Evolutionary conservation across 164 flowering plant species (phyloP).

Genomic region (Liriodendron chinense): DNA sequence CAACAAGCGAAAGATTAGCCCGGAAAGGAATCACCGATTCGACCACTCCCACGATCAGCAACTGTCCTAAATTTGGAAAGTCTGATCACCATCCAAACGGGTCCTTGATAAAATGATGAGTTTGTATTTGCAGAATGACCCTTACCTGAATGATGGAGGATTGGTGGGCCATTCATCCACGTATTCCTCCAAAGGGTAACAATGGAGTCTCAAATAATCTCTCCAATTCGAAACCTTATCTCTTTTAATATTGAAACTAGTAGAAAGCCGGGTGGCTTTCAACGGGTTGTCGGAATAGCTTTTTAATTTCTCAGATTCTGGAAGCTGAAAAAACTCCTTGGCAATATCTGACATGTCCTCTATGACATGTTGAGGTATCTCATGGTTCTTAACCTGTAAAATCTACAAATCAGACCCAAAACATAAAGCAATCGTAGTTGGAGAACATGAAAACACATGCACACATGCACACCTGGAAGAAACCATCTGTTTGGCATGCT

Average conservation of each 20-base stretch:
- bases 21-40: no score
- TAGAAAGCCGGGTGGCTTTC: conserved; percentile 48
- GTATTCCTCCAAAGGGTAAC: conserved; percentile 57
- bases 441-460: background rate
- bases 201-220: conserved; percentile 63
- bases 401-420: background rate
- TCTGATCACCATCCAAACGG: background rate
- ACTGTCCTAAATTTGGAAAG: background rate
- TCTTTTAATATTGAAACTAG: conserved; percentile 59
- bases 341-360: conserved; percentile 33
- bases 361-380: conserved; percentile 39
- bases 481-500: conserved; percentile 50
- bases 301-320: conserved; percentile 58
- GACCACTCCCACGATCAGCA: no score
- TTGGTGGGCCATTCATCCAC: conserved; percentile 53
- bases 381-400: conserved; percentile 57
- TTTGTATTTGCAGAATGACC: no score
- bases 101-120: no score
- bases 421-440: background rate
- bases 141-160: conserved; percentile 53
- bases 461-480: conserved; percentile 36
- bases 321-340: conserved; percentile 47
- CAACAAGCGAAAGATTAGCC: no score
- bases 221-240: conserved; percentile 69
- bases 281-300: conserved; percentile 51